phyloP scores from a whole-genome alignment of 2,329 filamentous ascomycete genomes.

The Diplodia mutila region DNA sequence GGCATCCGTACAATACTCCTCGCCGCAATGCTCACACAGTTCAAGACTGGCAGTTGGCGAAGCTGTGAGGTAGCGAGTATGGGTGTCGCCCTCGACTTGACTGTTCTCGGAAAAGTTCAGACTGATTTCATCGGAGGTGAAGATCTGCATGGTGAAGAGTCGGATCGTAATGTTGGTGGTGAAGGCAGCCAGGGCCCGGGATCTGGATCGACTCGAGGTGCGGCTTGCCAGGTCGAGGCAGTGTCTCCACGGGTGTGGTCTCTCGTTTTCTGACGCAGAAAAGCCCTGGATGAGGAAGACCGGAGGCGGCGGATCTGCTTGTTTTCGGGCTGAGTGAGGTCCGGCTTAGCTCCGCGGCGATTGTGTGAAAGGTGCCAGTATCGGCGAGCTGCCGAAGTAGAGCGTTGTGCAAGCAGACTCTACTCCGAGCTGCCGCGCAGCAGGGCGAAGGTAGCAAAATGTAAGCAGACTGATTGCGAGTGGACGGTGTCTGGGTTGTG shows the following conservation, averaged over 20 bases:
- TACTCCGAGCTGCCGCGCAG: background rate
- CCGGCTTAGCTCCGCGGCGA: background rate
- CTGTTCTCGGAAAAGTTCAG: background rate
- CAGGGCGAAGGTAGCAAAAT: background rate
- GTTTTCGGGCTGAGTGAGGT: background rate
- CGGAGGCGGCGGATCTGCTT: background rate
- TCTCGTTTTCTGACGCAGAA: background rate
- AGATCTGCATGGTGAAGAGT: background rate
- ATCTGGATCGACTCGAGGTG: background rate
- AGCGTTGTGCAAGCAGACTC: background rate
- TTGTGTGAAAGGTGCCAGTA: background rate
- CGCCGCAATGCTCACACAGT: background rate
- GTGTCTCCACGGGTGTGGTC: background rate
- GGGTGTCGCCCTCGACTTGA: background rate
- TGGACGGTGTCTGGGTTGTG: background rate
- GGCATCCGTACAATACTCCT: constrained; percentile 12
- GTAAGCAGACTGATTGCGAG: background rate
- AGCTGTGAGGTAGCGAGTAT: background rate
- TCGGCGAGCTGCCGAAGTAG: background rate
- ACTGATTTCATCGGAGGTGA: background rate
- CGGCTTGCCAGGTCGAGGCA: background rate
- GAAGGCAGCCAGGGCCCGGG: background rate
- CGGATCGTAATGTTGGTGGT: background rate
- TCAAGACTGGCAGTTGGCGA: constrained; percentile 4
- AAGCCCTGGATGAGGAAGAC: background rate